Evolutionary conservation across 805 yeast genomes (phyloP).

Genomic region (Dipodascopsis uninucleata): DNA sequence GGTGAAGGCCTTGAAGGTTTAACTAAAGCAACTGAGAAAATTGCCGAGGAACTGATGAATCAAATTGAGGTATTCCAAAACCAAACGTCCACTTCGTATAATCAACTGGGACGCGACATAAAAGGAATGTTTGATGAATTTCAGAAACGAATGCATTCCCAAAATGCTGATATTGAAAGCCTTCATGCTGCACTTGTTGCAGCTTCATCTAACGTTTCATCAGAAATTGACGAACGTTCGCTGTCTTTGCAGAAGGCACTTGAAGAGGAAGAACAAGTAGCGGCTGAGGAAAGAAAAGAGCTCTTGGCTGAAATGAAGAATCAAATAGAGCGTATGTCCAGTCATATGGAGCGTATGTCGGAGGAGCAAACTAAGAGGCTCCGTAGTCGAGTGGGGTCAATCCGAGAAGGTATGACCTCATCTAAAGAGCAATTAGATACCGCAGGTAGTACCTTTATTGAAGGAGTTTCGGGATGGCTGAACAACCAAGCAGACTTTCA

Average conservation of each 20-base stretch:
- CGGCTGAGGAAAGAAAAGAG: slow-evolving; percentile 13
- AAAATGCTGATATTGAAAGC: slow-evolving; percentile 24
- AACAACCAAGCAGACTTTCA: slow-evolving; percentile 18
- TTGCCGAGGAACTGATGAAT: slow-evolving; percentile 22
- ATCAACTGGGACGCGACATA: slow-evolving; percentile 28
- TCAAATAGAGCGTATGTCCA: slow-evolving; percentile 7
- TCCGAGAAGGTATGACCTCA: slow-evolving; percentile 2
- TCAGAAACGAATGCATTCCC: slow-evolving; percentile 23
- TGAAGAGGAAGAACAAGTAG: slow-evolving; percentile 14
- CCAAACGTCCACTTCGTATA: slow-evolving; percentile 26
- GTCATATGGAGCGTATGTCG: no score
- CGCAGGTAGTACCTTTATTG: slow-evolving; percentile 19
- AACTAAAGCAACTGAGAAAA: slow-evolving; percentile 23
- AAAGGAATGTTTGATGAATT: slow-evolving; percentile 28
- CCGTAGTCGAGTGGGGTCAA: slow-evolving; percentile 1
- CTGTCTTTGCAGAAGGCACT: slow-evolving; percentile 3
- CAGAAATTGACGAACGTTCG: slow-evolving; percentile 5
- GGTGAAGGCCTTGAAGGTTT: slow-evolving; percentile 26
- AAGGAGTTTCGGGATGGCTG: slow-evolving; percentile 20
- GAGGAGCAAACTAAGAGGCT: slow-evolving; percentile 17
- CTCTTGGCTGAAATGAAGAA: slow-evolving; percentile 18
- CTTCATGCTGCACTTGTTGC: slow-evolving; percentile 17
- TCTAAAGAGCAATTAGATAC: slow-evolving; percentile 8
- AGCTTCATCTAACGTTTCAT: slow-evolving; percentile 14
- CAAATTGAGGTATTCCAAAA: slow-evolving; percentile 21